A percentile compares a stretch with the other conserved stretches of the same genome.
Evolutionary conservation across 768 basidiomycete genomes (phyloP).

Genomic region (Pleurotus eryngii): DNA sequence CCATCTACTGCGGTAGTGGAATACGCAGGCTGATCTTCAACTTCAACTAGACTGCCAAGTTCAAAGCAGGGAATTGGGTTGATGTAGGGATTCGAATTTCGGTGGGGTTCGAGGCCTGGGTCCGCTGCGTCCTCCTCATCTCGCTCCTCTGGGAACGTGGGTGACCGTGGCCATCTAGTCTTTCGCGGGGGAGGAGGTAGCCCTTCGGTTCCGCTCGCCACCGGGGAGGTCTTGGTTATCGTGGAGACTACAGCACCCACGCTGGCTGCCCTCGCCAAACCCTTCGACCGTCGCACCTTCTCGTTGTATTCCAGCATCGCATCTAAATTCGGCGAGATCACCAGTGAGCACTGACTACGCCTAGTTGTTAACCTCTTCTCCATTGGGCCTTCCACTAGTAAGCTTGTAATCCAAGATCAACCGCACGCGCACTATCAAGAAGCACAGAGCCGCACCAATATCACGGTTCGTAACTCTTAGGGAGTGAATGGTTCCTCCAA

Average conservation of each 20-base stretch:
- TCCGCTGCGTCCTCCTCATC: background rate
- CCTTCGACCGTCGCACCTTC: constrained; percentile 28
- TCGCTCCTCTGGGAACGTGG: background rate
- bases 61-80: constrained; percentile 39
- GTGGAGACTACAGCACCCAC: background rate
- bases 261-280: background rate
- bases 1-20: constrained; percentile 4
- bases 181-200: constrained; percentile 5
- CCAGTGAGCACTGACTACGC: constrained; percentile 26
- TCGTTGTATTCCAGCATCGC: constrained; percentile 59
- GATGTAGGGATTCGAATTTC: constrained; percentile 40
- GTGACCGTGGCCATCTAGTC: background rate
- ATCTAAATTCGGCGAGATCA: constrained; percentile 58
- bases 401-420: background rate
- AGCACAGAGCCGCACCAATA: background rate
- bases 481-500: background rate
- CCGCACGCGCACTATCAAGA: background rate
- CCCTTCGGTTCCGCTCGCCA: constrained; percentile 10
- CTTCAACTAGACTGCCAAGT: constrained; percentile 18
- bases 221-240: background rate
- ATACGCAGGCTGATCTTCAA: constrained; percentile 11
- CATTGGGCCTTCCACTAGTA: background rate
- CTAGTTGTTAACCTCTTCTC: constrained; percentile 1
- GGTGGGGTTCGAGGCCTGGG: constrained; percentile 8
- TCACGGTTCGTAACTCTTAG: background rate